phyloP scores from a whole-genome alignment of 345 rosid species.

The Syzygium aromaticum region DNA sequence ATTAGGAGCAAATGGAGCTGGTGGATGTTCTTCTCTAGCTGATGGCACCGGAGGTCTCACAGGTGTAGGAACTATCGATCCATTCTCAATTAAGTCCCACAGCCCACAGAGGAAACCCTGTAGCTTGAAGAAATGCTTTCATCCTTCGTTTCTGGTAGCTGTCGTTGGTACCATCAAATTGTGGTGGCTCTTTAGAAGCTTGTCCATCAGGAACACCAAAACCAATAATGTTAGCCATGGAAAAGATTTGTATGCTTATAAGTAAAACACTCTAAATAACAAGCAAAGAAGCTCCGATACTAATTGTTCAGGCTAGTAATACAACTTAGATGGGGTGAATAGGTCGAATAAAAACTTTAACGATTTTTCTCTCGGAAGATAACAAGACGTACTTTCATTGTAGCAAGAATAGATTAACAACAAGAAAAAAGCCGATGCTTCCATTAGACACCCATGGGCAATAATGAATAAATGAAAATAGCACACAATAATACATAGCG shows the following conservation, averaged over 20 bases:
- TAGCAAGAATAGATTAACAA: background rate
- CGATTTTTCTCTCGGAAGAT: no score
- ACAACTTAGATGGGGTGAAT: background rate
- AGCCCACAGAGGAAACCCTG: constrained; percentile 12
- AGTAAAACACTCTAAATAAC: background rate
- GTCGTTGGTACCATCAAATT: background rate
- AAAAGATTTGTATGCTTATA: background rate
- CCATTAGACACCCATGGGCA: background rate
- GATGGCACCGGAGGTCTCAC: background rate
- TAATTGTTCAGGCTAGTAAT: background rate
- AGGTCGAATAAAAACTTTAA: background rate
- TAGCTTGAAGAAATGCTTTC: background rate
- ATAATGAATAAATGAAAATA: no score
- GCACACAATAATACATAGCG: background rate
- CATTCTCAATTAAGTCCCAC: constrained; percentile 11
- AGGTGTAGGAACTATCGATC: background rate
- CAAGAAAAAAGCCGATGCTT: background rate
- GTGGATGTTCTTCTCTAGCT: background rate
- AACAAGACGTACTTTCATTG: no score
- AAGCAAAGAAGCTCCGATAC: background rate
- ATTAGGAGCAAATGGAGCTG: background rate
- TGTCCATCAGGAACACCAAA: background rate
- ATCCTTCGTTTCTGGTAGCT: background rate
- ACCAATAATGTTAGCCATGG: background rate
- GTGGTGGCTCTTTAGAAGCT: background rate